Evolutionary conservation across 23 red algal genomes (phyloP).

Genomic region (Gracilaria vermiculophylla): DNA sequence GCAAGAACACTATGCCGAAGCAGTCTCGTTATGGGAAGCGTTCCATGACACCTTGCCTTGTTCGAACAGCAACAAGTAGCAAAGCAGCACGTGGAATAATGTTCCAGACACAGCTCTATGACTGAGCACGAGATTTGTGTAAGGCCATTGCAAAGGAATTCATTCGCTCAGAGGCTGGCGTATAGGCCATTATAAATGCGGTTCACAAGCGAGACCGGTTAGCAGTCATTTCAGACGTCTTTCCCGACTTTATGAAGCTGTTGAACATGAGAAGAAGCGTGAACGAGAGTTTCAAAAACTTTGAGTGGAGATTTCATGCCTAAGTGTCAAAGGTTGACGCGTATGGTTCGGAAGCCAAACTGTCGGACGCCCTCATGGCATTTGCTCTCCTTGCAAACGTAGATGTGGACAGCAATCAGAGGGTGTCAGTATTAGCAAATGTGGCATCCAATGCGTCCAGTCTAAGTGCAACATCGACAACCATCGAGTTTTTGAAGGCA

Average conservation of each 20-base stretch:
- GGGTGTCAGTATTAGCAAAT: neutral
- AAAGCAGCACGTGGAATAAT: too few relatives aligned
- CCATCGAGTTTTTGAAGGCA: neutral
- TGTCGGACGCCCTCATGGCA: neutral
- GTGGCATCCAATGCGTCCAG: neutral
- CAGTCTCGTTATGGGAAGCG: too few relatives aligned
- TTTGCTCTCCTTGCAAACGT: neutral
- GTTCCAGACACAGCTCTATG: neutral
- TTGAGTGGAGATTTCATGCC: constrained; percentile 1
- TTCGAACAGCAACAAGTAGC: too few relatives aligned
- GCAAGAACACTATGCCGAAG: too few relatives aligned
- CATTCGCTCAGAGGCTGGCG: neutral
- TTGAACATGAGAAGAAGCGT: neutral
- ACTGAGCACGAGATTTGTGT: neutral
- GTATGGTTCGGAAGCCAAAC: neutral
- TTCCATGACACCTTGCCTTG: too few relatives aligned
- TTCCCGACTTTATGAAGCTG: neutral
- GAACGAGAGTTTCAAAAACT: neutral
- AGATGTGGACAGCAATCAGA: neutral
- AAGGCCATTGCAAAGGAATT: neutral
- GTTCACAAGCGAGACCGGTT: neutral
- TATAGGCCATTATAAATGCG: neutral
- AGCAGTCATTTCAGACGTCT: neutral
- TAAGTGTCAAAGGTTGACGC: neutral
- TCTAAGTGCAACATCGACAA: neutral